Percentiles rank a stretch among this genome's conserved stretches.
Evolutionary conservation across 2,329 filamentous ascomycete species (phyloP).

Genomic region (Sporothrix dimorphospora): DNA sequence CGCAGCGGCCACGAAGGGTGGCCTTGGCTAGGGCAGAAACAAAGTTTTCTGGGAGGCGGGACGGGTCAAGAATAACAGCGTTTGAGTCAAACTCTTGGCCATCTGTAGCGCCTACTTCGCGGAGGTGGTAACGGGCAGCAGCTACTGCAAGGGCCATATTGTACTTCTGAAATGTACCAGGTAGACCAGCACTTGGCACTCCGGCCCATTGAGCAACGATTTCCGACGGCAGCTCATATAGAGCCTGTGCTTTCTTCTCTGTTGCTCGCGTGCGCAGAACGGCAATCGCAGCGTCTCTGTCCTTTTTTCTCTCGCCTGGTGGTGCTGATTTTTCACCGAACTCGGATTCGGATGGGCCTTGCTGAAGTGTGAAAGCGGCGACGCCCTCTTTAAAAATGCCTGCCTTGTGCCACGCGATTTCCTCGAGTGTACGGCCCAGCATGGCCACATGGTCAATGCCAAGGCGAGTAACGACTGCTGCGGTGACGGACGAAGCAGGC

Average conservation of each 20-base stretch:
- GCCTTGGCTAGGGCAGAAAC: slow-evolving; percentile 73
- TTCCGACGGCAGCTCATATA: slow-evolving; percentile 54
- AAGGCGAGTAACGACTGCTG: slow-evolving; percentile 52
- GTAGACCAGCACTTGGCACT: slow-evolving; percentile 50
- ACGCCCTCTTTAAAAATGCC: slow-evolving; percentile 68
- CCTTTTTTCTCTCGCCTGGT: slow-evolving; percentile 28
- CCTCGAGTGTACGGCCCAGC: slow-evolving; percentile 64
- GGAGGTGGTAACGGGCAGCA: slow-evolving; percentile 37
- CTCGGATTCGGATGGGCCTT: slow-evolving; percentile 31
- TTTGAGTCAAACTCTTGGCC: slow-evolving; percentile 32
- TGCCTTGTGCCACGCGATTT: slow-evolving; percentile 75
- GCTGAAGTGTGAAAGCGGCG: slow-evolving; percentile 58
- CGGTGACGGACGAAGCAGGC: slow-evolving; percentile 36
- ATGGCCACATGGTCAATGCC: slow-evolving; percentile 70
- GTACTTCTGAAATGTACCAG: slow-evolving; percentile 56
- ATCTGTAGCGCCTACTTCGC: slow-evolving; percentile 6
- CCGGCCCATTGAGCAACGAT: slow-evolving; percentile 51
- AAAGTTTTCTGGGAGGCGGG: slow-evolving; percentile 10
- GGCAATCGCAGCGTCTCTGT: slow-evolving; percentile 45
- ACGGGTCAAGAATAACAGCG: slow-evolving; percentile 54
- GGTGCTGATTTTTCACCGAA: neutral
- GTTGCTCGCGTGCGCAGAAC: slow-evolving; percentile 61
- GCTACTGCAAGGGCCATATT: slow-evolving; percentile 55
- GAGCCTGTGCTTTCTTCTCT: slow-evolving; percentile 52
- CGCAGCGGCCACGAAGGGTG: slow-evolving; percentile 79